Percentiles rank a stretch among this genome's conserved stretches.
Evolutionary conservation across 2,329 filamentous ascomycete species (phyloP).

Genomic region (Ceratocystis albifundus): DNA sequence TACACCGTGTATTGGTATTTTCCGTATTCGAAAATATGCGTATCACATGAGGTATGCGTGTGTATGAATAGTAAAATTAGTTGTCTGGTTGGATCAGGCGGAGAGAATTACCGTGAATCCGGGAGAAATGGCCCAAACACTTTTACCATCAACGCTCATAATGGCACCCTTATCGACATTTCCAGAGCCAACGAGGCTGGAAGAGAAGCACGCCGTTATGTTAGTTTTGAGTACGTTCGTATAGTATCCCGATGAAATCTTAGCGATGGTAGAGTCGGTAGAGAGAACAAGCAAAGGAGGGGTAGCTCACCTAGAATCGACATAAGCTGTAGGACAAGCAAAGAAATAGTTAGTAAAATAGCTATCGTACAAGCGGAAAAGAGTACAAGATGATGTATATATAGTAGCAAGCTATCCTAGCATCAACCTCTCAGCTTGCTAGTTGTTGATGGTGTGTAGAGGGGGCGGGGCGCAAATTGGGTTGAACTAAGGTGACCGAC

Average conservation of each 20-base stretch:
- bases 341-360: slow-evolving; percentile 26
- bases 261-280: neutral
- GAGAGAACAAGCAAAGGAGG: slow-evolving; percentile 10
- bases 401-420: neutral
- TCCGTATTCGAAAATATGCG: too few relatives aligned
- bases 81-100: neutral
- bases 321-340: slow-evolving; percentile 34
- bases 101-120: slow-evolving; percentile 58
- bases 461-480: neutral
- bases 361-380: neutral
- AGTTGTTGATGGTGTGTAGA: neutral
- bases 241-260: neutral
- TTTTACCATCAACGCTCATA: slow-evolving; percentile 68
- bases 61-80: neutral
- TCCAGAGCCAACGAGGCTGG: slow-evolving; percentile 66
- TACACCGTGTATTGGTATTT: too few relatives aligned
- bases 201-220: slow-evolving; percentile 19
- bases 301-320: slow-evolving; percentile 39
- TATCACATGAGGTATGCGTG: neutral
- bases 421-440: neutral
- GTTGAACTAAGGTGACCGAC: neutral
- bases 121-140: slow-evolving; percentile 60
- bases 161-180: slow-evolving; percentile 78
- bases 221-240: slow-evolving; percentile 18
- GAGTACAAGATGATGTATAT: neutral